Conservation (phyloP, 2,329 filamentous ascomycete genomes). For the Fusarium concolor region DNA sequence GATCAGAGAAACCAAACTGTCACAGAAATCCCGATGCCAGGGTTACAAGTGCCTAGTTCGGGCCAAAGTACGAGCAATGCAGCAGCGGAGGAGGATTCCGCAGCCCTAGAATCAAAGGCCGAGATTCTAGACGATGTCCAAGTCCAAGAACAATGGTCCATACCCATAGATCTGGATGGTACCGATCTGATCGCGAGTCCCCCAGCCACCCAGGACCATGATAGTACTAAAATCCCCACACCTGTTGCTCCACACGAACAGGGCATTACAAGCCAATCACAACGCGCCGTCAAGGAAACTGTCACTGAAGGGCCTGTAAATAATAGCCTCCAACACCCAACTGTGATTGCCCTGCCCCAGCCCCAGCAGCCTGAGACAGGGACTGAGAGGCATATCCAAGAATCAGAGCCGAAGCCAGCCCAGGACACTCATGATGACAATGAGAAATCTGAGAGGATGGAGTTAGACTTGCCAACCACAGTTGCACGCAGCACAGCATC, state of each 20-base stretch:
- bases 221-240: constrained; percentile 11
- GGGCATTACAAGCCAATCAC: constrained; percentile 29
- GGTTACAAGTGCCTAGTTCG: constrained; percentile 22
- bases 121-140: constrained; percentile 20
- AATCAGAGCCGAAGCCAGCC: constrained; percentile 7
- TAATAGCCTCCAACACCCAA: constrained; percentile 10
- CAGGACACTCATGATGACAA: constrained; percentile 24
- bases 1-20: constrained; percentile 22
- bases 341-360: constrained; percentile 5
- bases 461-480: constrained; percentile 10
- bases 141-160: constrained; percentile 8
- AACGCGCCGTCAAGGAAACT: not conserved
- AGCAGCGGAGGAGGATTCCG: constrained; percentile 11
- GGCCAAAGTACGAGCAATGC: constrained; percentile 22
- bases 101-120: constrained; percentile 18
- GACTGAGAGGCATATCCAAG: constrained; percentile 7
- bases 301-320: constrained; percentile 17
- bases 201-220: constrained; percentile 4
- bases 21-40: constrained; percentile 42
- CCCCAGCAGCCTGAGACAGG: constrained; percentile 8
- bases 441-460: constrained; percentile 26
- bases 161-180: not conserved
- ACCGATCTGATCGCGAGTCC: not conserved
- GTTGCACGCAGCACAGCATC: constrained; percentile 19
- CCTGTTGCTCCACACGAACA: constrained; percentile 6